Base-by-base conservation (phyloP, 1,139 yeast species). In the Lodderomyces jiufengensis region DNA sequence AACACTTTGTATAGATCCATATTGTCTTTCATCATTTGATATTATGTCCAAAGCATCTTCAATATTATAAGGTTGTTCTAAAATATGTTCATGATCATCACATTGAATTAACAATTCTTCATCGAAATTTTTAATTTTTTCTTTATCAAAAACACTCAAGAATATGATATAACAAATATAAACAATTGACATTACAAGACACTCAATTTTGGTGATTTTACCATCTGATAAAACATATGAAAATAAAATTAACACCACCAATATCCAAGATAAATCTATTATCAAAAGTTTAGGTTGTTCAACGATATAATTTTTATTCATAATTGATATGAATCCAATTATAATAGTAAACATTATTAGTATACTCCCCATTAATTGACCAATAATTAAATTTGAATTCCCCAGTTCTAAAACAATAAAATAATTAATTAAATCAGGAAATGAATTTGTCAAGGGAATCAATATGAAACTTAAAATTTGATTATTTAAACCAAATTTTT, bases 141-240 rank as follows among this genome's bases (percentile, higher is more conserved):
- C 50, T 32, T 51, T 52, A 30, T 54, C 55, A 33, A 39, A 46
- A 31, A 44, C 40, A 24, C 60, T 58, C 20, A 66, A 44, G 37
- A 55, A 56, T 3, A 46, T 27, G 4, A 75, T 59, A 42, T 74
- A 75, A 2, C 51, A 27, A 11, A 59, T 36, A 50, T 72, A 75
- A 24, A 68, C 44, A 3, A 47, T 11, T 1, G 69, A 51, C 78
- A 79, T 71, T 1, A 56, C 29, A 2, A 59, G 27, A 38, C 80
- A 72, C 47, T 79, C 84, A 10, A 49, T 36, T 3, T 62, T 36
- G 21, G 74, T 70, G 24, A 79, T 61, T 39, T 61, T 58, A 6
- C 78, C 78, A 54, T 79, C 84, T 3, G 63, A 55, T 10, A 79
- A 47, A 33, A 78, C 70, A 36, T 54, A 54, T 37, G 70, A 55